These are phyloP conservation scores for Alternaria atra DNA, from an alignment of 2,329 filamentous ascomycete genomes.

Conservation along the genomic window DNA sequence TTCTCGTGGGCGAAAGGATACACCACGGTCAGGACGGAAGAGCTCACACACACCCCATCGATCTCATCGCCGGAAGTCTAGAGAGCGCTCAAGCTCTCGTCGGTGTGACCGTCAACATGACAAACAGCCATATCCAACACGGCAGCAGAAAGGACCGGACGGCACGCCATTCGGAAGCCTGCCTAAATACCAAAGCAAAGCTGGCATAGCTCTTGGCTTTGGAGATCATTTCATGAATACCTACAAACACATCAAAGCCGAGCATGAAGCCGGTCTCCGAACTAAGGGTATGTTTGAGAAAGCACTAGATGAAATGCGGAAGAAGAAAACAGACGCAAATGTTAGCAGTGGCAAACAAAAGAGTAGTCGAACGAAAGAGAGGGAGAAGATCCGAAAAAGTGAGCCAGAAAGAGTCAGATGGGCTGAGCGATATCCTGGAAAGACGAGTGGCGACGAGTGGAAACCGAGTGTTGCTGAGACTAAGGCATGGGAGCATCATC, in stretches of 20 bases:
- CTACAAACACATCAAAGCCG: constrained; percentile 34
- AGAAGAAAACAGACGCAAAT: constrained; percentile 9
- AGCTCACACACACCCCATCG: neutral
- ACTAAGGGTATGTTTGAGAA: constrained; percentile 25
- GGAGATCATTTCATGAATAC: constrained; percentile 28
- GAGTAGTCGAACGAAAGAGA: neutral
- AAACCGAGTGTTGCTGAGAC: neutral
- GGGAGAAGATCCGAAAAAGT: neutral
- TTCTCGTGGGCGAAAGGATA: neutral
- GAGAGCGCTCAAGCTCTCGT: neutral
- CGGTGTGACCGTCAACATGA: neutral
- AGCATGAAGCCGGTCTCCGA: constrained; percentile 27
- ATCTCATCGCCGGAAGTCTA: neutral
- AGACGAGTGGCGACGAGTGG: neutral
- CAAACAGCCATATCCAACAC: neutral
- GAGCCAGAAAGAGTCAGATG: neutral
- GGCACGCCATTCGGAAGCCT: constrained; percentile 27
- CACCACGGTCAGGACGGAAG: neutral
- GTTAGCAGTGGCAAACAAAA: neutral
- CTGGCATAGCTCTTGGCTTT: constrained; percentile 27
- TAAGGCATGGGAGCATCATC: neutral
- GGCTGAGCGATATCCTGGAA: neutral
- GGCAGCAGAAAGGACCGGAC: constrained; percentile 20
- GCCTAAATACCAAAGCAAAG: constrained; percentile 28
- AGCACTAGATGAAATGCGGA: constrained; percentile 14